Evolutionary conservation across 2,329 filamentous ascomycete genomes (phyloP), one percentile per base, ranked within the genome.

Genomic region (Aspergillus pseudoterreus): DNA sequence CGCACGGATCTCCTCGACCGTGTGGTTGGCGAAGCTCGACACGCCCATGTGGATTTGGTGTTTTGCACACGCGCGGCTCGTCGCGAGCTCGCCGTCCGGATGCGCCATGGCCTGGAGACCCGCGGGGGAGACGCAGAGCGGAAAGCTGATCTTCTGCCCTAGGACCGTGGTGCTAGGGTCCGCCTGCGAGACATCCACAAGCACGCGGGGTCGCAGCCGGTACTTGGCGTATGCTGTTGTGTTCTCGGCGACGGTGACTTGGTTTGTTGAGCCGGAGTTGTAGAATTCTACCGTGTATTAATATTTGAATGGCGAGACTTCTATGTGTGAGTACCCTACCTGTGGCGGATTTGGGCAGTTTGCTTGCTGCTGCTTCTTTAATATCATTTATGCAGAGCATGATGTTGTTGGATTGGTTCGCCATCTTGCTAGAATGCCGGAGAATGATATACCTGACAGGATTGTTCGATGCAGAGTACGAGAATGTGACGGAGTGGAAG

Each of bases 51-150:
- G 61, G 11, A 79, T 58, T 9, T 71, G 68, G 11, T 65, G 55
- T 10, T 64, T 66, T 4, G 72, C 73, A 24, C 73, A 75, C 1
- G 78, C 79, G 6, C 73, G 68, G 2, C 75, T 75, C 0, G 78
- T 81, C 1, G 73, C 80, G 3, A 76, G 49, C 59, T 82, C 80
- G 4, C 78, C 80, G 15, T 80, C 77, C 0, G 71, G 66, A 52
- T 82, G 79, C 1, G 79, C 79, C 45, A 82, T 69, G 17, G 66
- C 67, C 56, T 82, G 80, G 65, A 81, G 74, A 1, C 77, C 80
- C 0, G 78, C 73, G 0, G 79, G 80, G 1, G 75, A 73, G n/a
- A 82, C 73, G 14, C 78, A 77, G 1, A 84, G 64, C 0, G 81
- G 81, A 11, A 82, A 72, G 1, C 67, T 57, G 50, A 78, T 71